Conservation (phyloP, 768 basidiomycete species). For the Dioszegia hungarica region DNA sequence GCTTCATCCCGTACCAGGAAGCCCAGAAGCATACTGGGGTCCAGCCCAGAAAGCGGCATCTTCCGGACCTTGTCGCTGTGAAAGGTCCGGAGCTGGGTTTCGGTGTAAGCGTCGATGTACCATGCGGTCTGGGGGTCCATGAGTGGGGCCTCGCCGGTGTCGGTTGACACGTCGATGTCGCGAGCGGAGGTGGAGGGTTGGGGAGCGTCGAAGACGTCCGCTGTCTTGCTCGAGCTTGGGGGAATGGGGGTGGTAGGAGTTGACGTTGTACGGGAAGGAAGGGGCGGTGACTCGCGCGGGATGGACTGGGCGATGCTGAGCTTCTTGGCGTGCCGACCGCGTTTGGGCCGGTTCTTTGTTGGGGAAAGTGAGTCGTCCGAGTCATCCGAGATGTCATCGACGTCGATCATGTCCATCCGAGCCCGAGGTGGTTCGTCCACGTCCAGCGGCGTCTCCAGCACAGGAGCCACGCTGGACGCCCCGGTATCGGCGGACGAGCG, state of each 20-base stretch:
- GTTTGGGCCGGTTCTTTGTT: neutral
- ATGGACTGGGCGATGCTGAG: slow-evolving; percentile 3
- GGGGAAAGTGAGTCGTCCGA: slow-evolving; percentile 19
- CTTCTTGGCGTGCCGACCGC: neutral
- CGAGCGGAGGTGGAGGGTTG: slow-evolving; percentile 15
- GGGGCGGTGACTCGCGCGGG: neutral
- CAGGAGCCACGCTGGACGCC: neutral
- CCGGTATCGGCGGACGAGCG: neutral
- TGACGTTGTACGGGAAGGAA: neutral
- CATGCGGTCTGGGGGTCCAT: slow-evolving; percentile 46
- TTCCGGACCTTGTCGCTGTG: slow-evolving; percentile 95
- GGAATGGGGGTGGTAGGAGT: slow-evolving; percentile 13
- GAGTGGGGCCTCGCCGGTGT: slow-evolving; percentile 3
- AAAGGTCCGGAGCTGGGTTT: slow-evolving; percentile 74
- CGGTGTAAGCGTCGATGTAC: slow-evolving; percentile 68
- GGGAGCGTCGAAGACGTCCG: slow-evolving; percentile 9
- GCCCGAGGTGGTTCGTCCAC: neutral
- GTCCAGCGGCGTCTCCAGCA: neutral
- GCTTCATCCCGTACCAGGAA: slow-evolving; percentile 76
- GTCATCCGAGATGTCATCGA: slow-evolving; percentile 32
- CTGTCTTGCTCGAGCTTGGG: neutral
- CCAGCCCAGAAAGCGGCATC: slow-evolving; percentile 83
- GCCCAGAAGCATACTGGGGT: slow-evolving; percentile 95
- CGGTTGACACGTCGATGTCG: too few relatives aligned
- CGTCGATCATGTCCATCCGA: slow-evolving; percentile 33